A percentile compares a stretch with the other conserved stretches of the same genome.
phyloP scores from a whole-genome alignment of 805 yeast species.

The Wickerhamiella kurtzmanii region DNA sequence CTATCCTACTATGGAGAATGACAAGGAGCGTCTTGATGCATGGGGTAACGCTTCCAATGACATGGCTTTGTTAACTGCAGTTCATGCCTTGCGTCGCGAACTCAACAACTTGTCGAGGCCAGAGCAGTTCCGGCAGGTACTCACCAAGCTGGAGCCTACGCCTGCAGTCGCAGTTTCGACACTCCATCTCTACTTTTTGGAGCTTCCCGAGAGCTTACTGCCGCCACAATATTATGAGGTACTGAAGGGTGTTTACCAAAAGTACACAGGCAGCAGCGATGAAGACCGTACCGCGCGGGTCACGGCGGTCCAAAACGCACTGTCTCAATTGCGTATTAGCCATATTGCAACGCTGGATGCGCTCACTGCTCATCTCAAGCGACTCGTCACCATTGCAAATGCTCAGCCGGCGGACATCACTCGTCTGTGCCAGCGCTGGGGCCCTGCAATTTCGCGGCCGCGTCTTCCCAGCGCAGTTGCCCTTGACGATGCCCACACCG shows the following conservation, averaged over 20 bases:
- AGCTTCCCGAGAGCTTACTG: slow-evolving; percentile 65
- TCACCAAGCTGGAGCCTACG: slow-evolving; percentile 31
- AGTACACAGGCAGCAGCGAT: slow-evolving; percentile 31
- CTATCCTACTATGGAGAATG: slow-evolving; percentile 54
- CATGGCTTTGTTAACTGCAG: slow-evolving; percentile 39
- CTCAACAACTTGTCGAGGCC: slow-evolving; percentile 14
- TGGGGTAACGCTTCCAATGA: slow-evolving; percentile 45
- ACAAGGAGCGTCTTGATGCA: slow-evolving; percentile 48
- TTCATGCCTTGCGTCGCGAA: slow-evolving; percentile 47
- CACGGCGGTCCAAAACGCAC: slow-evolving; percentile 49
- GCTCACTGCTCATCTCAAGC: slow-evolving; percentile 56
- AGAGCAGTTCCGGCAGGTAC: slow-evolving; percentile 19
- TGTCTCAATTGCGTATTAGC: slow-evolving; percentile 53
- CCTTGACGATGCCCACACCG: slow-evolving; percentile 47
- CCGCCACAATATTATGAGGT: slow-evolving; percentile 53
- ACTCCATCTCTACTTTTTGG: slow-evolving; percentile 59
- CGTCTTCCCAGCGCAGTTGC: slow-evolving; percentile 32
- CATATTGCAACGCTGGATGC: slow-evolving; percentile 73
- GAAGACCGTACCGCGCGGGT: slow-evolving; percentile 31
- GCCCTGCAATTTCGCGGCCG: slow-evolving; percentile 47
- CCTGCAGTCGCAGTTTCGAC: slow-evolving; percentile 47
- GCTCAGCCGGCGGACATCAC: slow-evolving; percentile 24
- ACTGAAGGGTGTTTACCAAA: slow-evolving; percentile 49
- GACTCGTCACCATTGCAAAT: slow-evolving; percentile 41
- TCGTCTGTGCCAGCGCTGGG: slow-evolving; percentile 50